These are phyloP conservation scores for Straminergon stramineum DNA, from an alignment of 225 moss, liverwort and hornwort species.

Conservation along the genomic window DNA sequence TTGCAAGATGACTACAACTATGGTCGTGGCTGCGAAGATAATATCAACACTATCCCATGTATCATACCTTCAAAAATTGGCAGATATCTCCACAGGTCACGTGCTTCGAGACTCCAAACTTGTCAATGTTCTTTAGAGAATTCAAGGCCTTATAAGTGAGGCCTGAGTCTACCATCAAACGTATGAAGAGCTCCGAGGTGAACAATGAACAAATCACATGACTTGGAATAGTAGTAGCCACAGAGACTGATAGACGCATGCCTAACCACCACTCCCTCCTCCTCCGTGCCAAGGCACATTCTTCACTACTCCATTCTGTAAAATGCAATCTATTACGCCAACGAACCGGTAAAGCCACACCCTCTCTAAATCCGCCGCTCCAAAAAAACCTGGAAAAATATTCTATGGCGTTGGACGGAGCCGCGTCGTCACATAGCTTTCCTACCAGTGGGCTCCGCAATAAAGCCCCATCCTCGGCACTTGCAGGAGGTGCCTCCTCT, in stretches of 20 bases:
- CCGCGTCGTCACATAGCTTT: not conserved
- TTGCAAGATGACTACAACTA: not conserved
- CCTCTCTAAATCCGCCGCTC: not conserved
- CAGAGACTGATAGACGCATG: not conserved
- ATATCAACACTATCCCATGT: not conserved
- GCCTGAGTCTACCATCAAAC: conserved; percentile 3
- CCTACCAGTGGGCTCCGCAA: not conserved
- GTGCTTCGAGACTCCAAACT: not conserved
- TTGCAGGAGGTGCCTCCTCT: not conserved
- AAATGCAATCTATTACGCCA: conserved; percentile 1
- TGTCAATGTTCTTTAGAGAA: not conserved
- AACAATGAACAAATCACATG: not conserved
- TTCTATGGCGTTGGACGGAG: not conserved
- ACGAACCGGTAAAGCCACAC: not conserved
- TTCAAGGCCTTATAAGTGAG: conserved; percentile 6
- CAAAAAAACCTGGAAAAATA: not conserved
- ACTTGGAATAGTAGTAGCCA: not conserved
- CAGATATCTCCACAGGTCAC: conserved; percentile 4
- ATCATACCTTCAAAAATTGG: conserved; percentile 6
- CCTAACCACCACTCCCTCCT: conserved; percentile 17
- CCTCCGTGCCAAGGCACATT: conserved; percentile 1
- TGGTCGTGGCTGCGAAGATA: not conserved
- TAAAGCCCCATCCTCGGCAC: not conserved
- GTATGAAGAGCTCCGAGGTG: not conserved
- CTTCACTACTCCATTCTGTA: not conserved